phyloP scores from a whole-genome alignment of 2,329 filamentous ascomycete species.

The Colletotrichum agaves region DNA sequence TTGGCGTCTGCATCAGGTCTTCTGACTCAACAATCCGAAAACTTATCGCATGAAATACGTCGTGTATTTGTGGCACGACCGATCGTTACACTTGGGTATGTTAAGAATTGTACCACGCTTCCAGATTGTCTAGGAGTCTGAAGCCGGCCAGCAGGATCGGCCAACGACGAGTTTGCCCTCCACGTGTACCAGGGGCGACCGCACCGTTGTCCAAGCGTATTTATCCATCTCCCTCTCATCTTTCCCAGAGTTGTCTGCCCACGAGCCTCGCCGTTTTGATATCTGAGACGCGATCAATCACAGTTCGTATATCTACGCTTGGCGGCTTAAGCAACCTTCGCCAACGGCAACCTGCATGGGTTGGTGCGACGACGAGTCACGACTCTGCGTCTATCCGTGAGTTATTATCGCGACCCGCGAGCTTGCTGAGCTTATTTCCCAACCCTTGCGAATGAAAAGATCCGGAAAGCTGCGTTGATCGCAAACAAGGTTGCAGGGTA shows the following conservation, averaged over 20 bases:
- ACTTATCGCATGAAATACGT: too few relatives aligned
- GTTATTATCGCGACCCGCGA: not conserved
- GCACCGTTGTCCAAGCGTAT: too few relatives aligned
- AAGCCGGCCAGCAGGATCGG: too few relatives aligned
- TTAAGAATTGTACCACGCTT: too few relatives aligned
- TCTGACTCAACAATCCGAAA: too few relatives aligned
- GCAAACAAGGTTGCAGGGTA: not conserved
- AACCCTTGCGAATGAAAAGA: slow-evolving; percentile 7
- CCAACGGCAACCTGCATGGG: not conserved
- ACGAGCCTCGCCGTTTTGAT: not conserved
- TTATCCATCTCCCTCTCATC: not conserved
- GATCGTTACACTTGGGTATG: too few relatives aligned
- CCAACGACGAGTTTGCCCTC: too few relatives aligned
- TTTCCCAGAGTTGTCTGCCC: not conserved
- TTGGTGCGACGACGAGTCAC: slow-evolving; percentile 5
- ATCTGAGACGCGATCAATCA: slow-evolving; percentile 7
- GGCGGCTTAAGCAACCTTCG: not conserved
- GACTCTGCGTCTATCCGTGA: slow-evolving; percentile 1
- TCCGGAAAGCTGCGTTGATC: not conserved
- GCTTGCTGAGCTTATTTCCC: slow-evolving; percentile 4
- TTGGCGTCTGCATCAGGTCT: too few relatives aligned
- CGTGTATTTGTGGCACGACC: too few relatives aligned
- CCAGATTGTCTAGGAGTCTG: too few relatives aligned
- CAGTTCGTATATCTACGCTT: not conserved
- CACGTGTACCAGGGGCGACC: too few relatives aligned